Evolutionary conservation across 345 rosid species (phyloP), one percentile per base, ranked within the genome.

Genomic region (Mallotus nudiflorus): DNA sequence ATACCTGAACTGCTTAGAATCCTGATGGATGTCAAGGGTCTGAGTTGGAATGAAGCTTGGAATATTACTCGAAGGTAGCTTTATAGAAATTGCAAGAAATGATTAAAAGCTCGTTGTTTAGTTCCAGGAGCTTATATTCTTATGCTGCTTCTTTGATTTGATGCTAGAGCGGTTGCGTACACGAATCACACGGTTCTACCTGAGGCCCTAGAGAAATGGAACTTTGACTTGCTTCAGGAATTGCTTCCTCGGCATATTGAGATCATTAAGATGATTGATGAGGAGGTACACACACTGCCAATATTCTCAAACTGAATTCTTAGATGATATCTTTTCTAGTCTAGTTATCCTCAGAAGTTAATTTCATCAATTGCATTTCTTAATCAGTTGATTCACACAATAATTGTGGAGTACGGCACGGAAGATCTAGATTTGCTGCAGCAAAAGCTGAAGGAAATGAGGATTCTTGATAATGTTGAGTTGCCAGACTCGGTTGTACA

Each of bases 161-260:
- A 20, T 64, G 33, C 45, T 76, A 82, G 87, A 75, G 82, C 89
- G 66, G 79, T 83, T 35, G 87, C 82, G 25, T 86, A 82, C 73
- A 82, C 89, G 19, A 82, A 86, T 64, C 86, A 83, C 68, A 86
- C 85, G 0, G 82, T 86, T 64, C 62, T 86, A 40, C 87, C 86
- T 5, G 87, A 82, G 82, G 86, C 89, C 31, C 73, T 80, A 49
- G 87, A 86, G 84, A 82, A 80, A 79, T 86, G 87, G 85, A 80
- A 84, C 49, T 67, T 83, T 53, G 82, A 81, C 64, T 81, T 85
- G 57, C 65, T 85, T 69, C 84, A 77, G 72, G 73, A 85, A 45
- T 70, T 85, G 75, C 87, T 85, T 72, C 87, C 87, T 37, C 69
- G 84, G 37, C 85, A 85, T 76, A 81, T 83, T 6, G 84, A 83